Evolutionary conservation across 148 eudicot genomes (phyloP).

Genomic region (Oxyria digyna): DNA sequence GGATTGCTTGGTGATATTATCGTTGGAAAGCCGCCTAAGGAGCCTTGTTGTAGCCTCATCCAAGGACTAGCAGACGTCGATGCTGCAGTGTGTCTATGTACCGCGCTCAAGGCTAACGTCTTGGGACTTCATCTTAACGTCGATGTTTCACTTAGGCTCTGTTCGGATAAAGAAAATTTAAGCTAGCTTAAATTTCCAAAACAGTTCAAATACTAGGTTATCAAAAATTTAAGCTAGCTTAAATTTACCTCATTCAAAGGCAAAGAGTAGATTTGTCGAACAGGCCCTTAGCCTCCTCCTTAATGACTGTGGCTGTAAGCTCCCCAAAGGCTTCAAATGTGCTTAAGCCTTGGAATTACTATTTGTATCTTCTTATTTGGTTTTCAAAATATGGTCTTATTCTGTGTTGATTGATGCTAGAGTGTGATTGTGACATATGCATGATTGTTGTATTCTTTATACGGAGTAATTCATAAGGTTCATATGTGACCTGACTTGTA

Average conservation of each 20-base stretch:
- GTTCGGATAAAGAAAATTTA: no score
- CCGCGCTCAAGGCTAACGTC: neutral
- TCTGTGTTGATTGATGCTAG: no score
- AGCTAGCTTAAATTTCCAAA: no score
- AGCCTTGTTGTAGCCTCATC: neutral
- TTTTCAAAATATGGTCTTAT: neutral
- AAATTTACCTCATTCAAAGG: no score
- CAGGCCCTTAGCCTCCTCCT: neutral
- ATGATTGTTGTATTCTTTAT: no score
- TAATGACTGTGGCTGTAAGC: neutral
- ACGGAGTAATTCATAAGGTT: no score
- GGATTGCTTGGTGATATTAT: neutral
- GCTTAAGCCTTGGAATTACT: neutral
- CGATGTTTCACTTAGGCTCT: neutral
- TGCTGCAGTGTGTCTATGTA: neutral
- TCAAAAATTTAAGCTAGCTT: no score
- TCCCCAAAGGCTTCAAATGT: neutral
- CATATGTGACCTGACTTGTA: no score
- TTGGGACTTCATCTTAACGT: neutral
- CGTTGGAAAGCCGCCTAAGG: neutral
- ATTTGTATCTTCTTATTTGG: neutral
- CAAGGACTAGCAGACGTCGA: neutral
- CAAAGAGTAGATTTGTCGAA: no score
- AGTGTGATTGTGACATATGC: no score
- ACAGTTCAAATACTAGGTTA: no score